phyloP scores from a whole-genome alignment of 495 filamentous ascomycete species.

The Penicillium tannophilum region DNA sequence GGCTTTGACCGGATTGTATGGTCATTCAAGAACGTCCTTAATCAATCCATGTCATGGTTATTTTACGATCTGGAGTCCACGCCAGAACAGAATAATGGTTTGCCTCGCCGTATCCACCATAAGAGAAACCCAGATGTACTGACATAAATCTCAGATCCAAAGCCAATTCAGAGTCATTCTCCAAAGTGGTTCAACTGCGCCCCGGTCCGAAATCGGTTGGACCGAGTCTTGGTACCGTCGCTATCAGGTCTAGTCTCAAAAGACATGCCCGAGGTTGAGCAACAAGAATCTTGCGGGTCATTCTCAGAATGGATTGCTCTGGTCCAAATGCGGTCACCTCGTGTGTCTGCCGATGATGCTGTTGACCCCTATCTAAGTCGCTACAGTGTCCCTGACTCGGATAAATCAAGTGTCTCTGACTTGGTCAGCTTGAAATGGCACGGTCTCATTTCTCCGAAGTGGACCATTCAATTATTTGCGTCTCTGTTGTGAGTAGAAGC shows the following conservation, averaged over 20 bases:
- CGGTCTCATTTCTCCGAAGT: conserved; percentile 45
- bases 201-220: conserved; percentile 27
- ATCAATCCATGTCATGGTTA: conserved; percentile 73
- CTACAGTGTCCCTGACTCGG: conserved; percentile 66
- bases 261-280: conserved; percentile 41
- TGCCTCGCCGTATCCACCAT: background rate
- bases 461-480: conserved; percentile 44
- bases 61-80: conserved; percentile 64
- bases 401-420: conserved; percentile 22
- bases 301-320: conserved; percentile 86
- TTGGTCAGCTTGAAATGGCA: conserved; percentile 50
- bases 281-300: conserved; percentile 63
- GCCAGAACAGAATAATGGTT: conserved; percentile 34
- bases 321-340: conserved; percentile 69
- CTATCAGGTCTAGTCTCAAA: conserved; percentile 46
- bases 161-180: conserved; percentile 55
- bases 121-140: background rate
- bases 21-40: conserved; percentile 82
- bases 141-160: conserved; percentile 22
- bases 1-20: conserved; percentile 84
- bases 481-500: conserved; percentile 40
- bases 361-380: conserved; percentile 81
- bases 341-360: conserved; percentile 63
- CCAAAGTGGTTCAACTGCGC: conserved; percentile 51
- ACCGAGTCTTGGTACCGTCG: conserved; percentile 49